Percentiles rank a stretch among this genome's conserved stretches.
Conservation (phyloP, 2,329 filamentous ascomycete genomes). For the Ascochyta lentis region DNA sequence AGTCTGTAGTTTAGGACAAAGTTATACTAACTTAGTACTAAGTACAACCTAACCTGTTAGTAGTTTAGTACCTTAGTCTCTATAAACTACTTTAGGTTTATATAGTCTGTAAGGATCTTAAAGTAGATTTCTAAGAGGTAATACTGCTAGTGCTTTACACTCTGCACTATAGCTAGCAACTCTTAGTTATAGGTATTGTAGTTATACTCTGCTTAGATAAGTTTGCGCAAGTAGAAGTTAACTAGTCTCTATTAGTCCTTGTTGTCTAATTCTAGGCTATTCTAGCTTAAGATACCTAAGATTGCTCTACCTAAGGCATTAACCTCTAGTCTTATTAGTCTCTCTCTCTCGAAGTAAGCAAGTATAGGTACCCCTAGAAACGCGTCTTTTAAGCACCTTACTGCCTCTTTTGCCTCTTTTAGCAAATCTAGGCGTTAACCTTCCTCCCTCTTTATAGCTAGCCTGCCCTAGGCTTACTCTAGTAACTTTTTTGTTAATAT, state of each 20-base stretch:
- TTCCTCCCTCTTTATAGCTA: too few relatives aligned
- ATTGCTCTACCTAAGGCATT: background rate
- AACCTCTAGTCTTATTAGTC: too few relatives aligned
- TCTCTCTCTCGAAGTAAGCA: too few relatives aligned
- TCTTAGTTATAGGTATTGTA: slow-evolving; percentile 9
- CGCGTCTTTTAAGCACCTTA: too few relatives aligned
- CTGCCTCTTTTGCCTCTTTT: too few relatives aligned
- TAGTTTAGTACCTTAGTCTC: slow-evolving; percentile 5
- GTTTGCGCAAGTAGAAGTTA: slow-evolving; percentile 1
- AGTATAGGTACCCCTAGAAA: too few relatives aligned
- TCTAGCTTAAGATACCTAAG: background rate
- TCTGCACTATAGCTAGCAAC: slow-evolving; percentile 9
- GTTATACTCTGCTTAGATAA: slow-evolving; percentile 13
- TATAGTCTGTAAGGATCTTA: slow-evolving; percentile 8
- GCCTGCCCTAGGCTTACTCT: too few relatives aligned
- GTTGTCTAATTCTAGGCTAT: background rate
- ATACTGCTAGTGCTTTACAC: slow-evolving; percentile 7
- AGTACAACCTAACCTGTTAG: background rate
- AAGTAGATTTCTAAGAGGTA: slow-evolving; percentile 8
- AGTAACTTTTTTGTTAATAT: too few relatives aligned
- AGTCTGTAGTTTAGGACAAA: background rate
- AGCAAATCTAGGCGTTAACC: too few relatives aligned
- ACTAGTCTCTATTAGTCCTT: background rate
- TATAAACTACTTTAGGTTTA: slow-evolving; percentile 17
- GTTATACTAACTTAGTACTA: background rate